A percentile compares a stretch with the other conserved stretches of the same genome.
phyloP scores from a whole-genome alignment of 225 moss, liverwort and hornwort genomes.

The Neckera pumila region DNA sequence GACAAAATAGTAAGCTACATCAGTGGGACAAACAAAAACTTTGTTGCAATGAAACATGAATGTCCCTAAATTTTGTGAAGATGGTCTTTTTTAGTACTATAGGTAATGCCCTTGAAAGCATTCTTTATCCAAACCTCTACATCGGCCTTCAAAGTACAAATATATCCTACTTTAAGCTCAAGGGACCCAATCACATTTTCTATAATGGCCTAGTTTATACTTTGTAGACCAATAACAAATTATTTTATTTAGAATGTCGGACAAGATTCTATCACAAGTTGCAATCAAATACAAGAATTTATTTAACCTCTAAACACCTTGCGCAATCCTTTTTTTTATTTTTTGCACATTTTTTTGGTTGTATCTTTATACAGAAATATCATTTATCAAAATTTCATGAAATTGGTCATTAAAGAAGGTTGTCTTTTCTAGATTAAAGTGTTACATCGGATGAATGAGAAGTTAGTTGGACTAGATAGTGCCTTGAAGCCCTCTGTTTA shows the following conservation, averaged over 20 bases:
- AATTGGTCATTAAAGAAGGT: no score
- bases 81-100: accelerated
- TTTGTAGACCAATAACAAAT: neutral
- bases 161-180: neutral
- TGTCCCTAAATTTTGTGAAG: accelerated
- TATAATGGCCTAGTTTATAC: accelerated
- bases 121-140: accelerated
- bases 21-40: accelerated
- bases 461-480: no score
- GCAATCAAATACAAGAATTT: neutral
- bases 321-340: no score
- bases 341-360: no score
- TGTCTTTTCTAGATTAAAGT: no score
- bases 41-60: neutral
- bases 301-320: neutral
- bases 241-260: neutral
- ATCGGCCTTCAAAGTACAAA: neutral
- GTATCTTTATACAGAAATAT: no score
- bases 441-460: no score
- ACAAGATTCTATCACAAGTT: neutral
- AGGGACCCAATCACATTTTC: accelerated
- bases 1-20: accelerated
- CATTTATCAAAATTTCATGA: no score
- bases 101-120: neutral
- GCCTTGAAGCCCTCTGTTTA: no score